Base-by-base conservation (phyloP, 1,284 basidiomycete genomes). In the Anthracocystis panici-leucophaei region DNA sequence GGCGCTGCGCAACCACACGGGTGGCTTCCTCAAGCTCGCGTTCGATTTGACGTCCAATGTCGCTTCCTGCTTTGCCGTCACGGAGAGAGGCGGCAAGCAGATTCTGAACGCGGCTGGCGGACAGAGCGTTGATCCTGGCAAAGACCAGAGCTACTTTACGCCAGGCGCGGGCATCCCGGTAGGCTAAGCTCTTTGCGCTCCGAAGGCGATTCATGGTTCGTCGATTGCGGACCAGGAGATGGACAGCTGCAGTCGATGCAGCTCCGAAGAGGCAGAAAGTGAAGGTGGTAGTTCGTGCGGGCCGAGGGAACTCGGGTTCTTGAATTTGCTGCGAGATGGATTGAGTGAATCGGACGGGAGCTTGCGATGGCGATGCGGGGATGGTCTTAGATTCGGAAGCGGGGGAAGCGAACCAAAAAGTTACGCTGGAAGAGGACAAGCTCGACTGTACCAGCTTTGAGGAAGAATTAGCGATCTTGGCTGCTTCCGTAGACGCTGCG, bases 121-220 rank as follows among this genome's bases (percentile, higher is more conserved):
- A 65, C 6, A 70, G 56, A 2, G 73, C 73, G 49, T 75, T 75
- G 57, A 75, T 66, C 16, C 48, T 66, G 53, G 73, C 73, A 33
- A 75, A 65, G 45, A 70, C 64, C 25, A 75, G 60, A 9, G 73
- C 73, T 12, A 75, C 73, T n/a, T 60, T 65, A 10, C 73, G 64
- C 73, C 73, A 75, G n/a, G 73, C 73, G 12, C 60, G 60, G 7
- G 73, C 73, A 12, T 75, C 64, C 2, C 67, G 56, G 46, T 66
- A 67, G 7, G 64, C 73, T 0, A 70, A 54, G 44, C 60, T 66
- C 42, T 66, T 75, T 45, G 65, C 67, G 14, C 48, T 56, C 16
- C 61, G 56, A n/a, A 75, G 67, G 12, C 64, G 67, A n/a, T 75
- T 70, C 73, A 75, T 75, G 29, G 50, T 59, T 38, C 61, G 52